Percentiles rank a stretch among this genome's conserved stretches.
Evolutionary conservation across 1,139 yeast genomes (phyloP).

Genomic region (Suhomyces maxii): DNA sequence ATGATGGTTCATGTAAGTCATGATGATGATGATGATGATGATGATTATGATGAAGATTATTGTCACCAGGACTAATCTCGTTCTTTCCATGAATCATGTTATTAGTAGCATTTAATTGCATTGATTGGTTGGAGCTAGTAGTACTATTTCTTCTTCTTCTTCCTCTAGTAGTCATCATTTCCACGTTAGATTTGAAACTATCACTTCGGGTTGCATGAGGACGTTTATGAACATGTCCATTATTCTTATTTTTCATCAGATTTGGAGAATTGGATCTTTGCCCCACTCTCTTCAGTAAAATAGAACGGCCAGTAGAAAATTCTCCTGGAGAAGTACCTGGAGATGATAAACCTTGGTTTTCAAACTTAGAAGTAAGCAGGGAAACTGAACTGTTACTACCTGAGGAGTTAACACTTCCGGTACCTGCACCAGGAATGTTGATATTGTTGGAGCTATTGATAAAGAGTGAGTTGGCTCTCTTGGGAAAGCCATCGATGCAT

Average conservation of each 20-base stretch:
- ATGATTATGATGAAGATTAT: neutral
- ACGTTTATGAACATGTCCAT: slow-evolving; percentile 37
- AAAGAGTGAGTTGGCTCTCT: slow-evolving; percentile 17
- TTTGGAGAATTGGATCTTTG: slow-evolving; percentile 20
- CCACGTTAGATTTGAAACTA: slow-evolving; percentile 5
- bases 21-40: neutral
- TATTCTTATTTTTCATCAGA: slow-evolving; percentile 25
- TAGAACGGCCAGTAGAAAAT: slow-evolving; percentile 2
- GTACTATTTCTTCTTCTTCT: slow-evolving; percentile 7
- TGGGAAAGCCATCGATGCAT: slow-evolving; percentile 15
- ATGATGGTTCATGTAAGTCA: neutral
- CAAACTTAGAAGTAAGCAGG: slow-evolving; percentile 31
- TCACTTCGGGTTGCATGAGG: slow-evolving; percentile 12
- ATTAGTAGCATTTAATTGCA: neutral
- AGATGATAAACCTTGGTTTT: slow-evolving; percentile 29
- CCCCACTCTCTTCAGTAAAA: slow-evolving; percentile 15
- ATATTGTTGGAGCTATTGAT: slow-evolving; percentile 5
- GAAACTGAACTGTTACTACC: slow-evolving; percentile 20
- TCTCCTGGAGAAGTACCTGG: slow-evolving; percentile 17
- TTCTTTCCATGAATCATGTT: no score
- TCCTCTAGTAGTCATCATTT: neutral
- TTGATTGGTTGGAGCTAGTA: neutral
- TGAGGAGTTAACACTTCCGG: slow-evolving; percentile 7
- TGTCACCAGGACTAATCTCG: neutral
- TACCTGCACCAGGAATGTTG: neutral